phyloP scores from a whole-genome alignment of 2,329 filamentous ascomycete genomes.

The Mycosphaerella sp. region DNA sequence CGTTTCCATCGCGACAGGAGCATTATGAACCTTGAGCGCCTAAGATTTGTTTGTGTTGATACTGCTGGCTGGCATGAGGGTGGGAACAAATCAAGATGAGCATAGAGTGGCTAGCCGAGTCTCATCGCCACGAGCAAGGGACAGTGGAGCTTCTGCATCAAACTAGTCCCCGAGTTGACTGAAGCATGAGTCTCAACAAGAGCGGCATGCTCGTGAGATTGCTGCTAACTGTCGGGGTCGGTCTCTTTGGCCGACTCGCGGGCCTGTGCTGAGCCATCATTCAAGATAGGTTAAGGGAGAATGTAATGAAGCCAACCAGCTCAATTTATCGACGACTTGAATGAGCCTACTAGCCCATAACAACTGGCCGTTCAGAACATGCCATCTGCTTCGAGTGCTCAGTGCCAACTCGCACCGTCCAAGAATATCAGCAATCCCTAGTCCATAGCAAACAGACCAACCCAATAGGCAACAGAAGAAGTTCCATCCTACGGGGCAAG shows the following conservation, averaged over 20 bases:
- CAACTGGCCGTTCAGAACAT: not conserved
- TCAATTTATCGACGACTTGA: not conserved
- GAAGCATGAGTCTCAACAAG: not conserved
- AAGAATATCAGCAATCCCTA: too few species aligned
- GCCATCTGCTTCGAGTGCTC: too few species aligned
- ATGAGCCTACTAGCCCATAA: not conserved
- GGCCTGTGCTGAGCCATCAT: not conserved
- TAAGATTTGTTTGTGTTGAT: slow-evolving; percentile 24
- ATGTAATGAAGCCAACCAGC: not conserved
- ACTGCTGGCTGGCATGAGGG: slow-evolving; percentile 19
- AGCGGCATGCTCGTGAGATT: not conserved
- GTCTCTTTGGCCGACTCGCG: not conserved
- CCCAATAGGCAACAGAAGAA: too few species aligned
- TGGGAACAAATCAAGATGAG: slow-evolving; percentile 19
- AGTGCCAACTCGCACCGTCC: too few species aligned
- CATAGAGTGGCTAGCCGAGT: not conserved
- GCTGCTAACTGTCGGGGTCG: not conserved
- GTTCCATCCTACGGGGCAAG: not conserved
- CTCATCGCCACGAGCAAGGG: slow-evolving; percentile 3
- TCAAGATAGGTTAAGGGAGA: not conserved
- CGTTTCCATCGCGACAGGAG: slow-evolving; percentile 27
- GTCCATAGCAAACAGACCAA: too few species aligned
- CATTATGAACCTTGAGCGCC: slow-evolving; percentile 21
- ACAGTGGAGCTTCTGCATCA: not conserved
- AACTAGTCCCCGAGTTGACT: not conserved